phyloP scores from a whole-genome alignment of 1,284 basidiomycete genomes.

The Rhodotorula glutinis region DNA sequence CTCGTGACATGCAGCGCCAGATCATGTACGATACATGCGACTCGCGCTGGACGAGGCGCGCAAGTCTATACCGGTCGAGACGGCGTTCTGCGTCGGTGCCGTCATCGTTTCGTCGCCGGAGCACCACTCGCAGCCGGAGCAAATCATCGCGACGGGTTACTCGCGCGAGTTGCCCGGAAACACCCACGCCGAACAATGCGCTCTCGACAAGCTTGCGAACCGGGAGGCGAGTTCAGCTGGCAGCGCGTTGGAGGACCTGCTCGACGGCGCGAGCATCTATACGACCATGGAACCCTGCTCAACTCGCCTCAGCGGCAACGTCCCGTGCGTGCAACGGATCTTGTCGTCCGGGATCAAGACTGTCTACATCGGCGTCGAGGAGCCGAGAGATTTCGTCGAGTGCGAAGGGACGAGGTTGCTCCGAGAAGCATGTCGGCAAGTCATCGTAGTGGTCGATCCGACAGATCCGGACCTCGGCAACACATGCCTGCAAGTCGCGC shows the following conservation, averaged over 20 bases:
- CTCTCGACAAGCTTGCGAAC: constrained; percentile 63
- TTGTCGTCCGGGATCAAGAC: constrained; percentile 66
- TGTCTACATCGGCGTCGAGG: constrained; percentile 85
- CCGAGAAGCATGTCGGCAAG: constrained; percentile 68
- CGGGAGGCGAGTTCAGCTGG: too few species aligned
- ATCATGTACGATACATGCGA: constrained; percentile 58
- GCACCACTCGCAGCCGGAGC: constrained; percentile 43
- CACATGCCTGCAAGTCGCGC: constrained; percentile 60
- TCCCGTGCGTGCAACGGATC: constrained; percentile 82
- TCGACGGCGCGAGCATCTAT: constrained; percentile 69
- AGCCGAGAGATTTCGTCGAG: constrained; percentile 91
- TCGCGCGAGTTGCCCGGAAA: constrained; percentile 91
- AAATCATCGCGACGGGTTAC: constrained; percentile 73
- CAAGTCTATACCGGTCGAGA: constrained; percentile 67
- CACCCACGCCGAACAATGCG: constrained; percentile 97
- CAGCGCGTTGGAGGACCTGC: constrained; percentile 44
- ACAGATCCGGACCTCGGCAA: constrained; percentile 56
- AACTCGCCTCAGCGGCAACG: constrained; percentile 77
- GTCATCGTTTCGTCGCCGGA: constrained; percentile 56
- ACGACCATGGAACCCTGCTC: constrained; percentile 98
- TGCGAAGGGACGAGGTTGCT: constrained; percentile 83
- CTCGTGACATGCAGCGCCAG: constrained; percentile 38
- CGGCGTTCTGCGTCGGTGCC: constrained; percentile 94
- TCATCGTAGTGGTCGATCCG: constrained; percentile 60
- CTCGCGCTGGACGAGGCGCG: constrained; percentile 69